Evolutionary conservation across 2,329 filamentous ascomycete species (phyloP).

Genomic region (Colletotrichum navitas): DNA sequence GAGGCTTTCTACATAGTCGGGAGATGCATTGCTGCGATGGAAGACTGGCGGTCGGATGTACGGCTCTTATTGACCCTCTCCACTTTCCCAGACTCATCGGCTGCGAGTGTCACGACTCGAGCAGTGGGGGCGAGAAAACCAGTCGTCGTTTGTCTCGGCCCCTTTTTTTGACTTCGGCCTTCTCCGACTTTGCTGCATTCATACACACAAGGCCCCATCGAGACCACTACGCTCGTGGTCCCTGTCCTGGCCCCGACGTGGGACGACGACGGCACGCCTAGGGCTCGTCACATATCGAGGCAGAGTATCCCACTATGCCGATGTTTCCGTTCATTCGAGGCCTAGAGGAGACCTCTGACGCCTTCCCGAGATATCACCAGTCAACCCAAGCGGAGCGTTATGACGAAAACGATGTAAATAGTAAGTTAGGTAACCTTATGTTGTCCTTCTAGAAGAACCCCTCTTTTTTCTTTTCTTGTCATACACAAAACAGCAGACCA

Average conservation of each 20-base stretch:
- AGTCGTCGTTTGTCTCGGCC: not conserved
- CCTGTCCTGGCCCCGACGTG: not conserved
- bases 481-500: conserved; percentile 41
- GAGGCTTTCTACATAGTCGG: too few species aligned
- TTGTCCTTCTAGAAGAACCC: conserved; percentile 32
- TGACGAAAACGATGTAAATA: not conserved
- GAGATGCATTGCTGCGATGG: too few species aligned
- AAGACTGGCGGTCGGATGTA: not conserved
- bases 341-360: not conserved
- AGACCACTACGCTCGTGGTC: not conserved
- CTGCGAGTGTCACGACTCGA: not conserved
- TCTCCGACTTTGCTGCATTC: not conserved
- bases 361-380: not conserved
- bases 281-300: not conserved
- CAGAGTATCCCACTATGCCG: not conserved
- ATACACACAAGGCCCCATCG: not conserved
- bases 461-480: conserved; percentile 34
- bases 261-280: not conserved
- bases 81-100: not conserved
- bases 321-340: not conserved
- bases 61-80: too few species aligned
- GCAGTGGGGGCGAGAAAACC: not conserved
- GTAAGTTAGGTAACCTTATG: conserved; percentile 26
- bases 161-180: not conserved
- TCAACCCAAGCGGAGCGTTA: not conserved